Percentiles rank a stretch among this genome's conserved stretches.
phyloP scores from a whole-genome alignment of 2,329 filamentous ascomycete species.

The Falciphora oryzae region DNA sequence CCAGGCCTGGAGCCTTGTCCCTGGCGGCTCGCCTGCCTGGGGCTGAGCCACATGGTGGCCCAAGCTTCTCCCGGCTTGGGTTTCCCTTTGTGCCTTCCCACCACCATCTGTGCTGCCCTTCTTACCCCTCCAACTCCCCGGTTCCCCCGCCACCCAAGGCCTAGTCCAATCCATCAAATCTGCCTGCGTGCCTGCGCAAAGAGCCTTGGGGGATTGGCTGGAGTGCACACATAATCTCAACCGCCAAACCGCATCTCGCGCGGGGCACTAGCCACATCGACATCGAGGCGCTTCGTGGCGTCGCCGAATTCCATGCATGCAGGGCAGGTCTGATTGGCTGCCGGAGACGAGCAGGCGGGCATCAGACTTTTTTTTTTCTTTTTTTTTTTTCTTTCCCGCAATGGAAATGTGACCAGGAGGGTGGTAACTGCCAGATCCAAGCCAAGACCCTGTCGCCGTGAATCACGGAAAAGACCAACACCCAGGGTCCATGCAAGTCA shows the following conservation, averaged over 20 bases:
- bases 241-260: neutral
- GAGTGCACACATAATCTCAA: too few species aligned
- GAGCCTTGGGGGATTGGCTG: too few species aligned
- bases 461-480: neutral
- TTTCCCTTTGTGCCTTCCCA: neutral
- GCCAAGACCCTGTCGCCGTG: neutral
- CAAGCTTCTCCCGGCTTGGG: neutral
- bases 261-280: neutral
- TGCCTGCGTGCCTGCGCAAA: neutral
- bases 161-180: too few species aligned
- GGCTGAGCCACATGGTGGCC: slow-evolving; percentile 2
- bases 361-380: neutral
- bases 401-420: too few species aligned
- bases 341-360: neutral
- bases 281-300: neutral
- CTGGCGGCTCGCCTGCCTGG: neutral
- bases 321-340: neutral
- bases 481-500: neutral
- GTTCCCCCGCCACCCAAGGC: too few species aligned
- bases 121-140: neutral
- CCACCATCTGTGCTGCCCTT: too few species aligned
- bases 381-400: too few species aligned
- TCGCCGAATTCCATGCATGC: neutral
- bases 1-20: too few species aligned
- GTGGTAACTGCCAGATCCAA: neutral